Conservation (phyloP, 345 rosid genomes). For the Passiflora organensis region DNA sequence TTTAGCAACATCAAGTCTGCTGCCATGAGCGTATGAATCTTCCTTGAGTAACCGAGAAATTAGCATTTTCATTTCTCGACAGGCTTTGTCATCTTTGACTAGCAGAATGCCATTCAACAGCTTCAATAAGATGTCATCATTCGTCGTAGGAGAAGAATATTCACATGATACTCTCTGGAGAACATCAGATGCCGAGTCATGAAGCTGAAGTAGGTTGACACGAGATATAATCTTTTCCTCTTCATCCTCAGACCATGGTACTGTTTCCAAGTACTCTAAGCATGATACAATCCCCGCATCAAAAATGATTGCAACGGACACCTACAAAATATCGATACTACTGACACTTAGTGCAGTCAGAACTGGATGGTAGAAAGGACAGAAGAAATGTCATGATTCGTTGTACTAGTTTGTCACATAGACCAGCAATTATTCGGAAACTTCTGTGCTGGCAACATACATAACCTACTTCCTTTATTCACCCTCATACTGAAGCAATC, state of each 20-base stretch:
- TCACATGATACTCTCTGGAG: conserved; percentile 73
- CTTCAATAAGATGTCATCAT: conserved; percentile 63
- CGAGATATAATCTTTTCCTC: conserved; percentile 59
- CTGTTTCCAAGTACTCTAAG: conserved; percentile 83
- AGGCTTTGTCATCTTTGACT: conserved; percentile 86
- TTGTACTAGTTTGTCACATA: no score
- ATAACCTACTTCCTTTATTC: no score
- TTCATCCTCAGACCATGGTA: conserved; percentile 85
- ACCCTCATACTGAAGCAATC: no score
- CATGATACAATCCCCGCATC: conserved; percentile 64
- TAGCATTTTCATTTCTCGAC: conserved; percentile 77
- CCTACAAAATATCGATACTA: conserved; percentile 35
- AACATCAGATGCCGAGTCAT: conserved; percentile 44
- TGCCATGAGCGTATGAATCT: conserved; percentile 41
- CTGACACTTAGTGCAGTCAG: not conserved
- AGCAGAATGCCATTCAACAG: conserved; percentile 63
- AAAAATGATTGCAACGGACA: conserved; percentile 72
- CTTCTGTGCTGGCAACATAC: no score
- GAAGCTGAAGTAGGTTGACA: conserved; percentile 66
- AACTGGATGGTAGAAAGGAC: no score
- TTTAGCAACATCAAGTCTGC: conserved; percentile 49
- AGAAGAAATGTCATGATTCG: no score
- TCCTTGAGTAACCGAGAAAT: conserved; percentile 64
- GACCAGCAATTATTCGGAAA: no score
- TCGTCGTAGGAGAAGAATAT: conserved; percentile 44